Evolutionary conservation across 2,329 filamentous ascomycete genomes (phyloP).

Genomic region (Didymellaceae sp.): DNA sequence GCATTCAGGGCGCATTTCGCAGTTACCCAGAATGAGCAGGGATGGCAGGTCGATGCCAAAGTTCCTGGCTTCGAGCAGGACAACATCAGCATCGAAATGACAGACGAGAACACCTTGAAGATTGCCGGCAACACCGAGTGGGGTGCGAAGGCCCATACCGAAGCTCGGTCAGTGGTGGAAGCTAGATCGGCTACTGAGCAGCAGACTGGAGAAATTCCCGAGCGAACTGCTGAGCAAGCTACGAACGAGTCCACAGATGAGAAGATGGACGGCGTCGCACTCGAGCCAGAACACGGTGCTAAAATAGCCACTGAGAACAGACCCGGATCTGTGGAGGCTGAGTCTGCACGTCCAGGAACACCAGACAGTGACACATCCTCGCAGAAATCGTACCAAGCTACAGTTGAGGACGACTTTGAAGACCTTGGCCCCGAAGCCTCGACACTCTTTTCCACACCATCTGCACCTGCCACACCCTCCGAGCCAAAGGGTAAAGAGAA

Average conservation of each 20-base stretch:
- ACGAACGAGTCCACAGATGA: conserved; percentile 11
- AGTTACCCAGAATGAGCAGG: conserved; percentile 37
- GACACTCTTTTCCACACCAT: conserved; percentile 33
- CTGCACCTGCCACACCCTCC: conserved; percentile 15
- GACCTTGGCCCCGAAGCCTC: conserved; percentile 43
- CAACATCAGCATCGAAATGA: conserved; percentile 45
- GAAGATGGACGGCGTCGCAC: conserved; percentile 28
- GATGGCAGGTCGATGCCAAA: conserved; percentile 43
- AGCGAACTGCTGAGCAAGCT: conserved; percentile 1
- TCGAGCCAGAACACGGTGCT: conserved; percentile 18
- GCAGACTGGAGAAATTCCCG: background rate
- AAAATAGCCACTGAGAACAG: conserved; percentile 9
- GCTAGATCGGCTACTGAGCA: conserved; percentile 1
- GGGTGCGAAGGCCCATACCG: conserved; percentile 19
- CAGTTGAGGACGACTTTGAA: conserved; percentile 47
- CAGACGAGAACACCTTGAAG: conserved; percentile 43
- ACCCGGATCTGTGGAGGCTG: conserved; percentile 14
- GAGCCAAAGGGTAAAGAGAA: conserved; percentile 40
- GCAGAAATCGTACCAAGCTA: conserved; percentile 45
- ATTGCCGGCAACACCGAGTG: conserved; percentile 41
- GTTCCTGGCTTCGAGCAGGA: conserved; percentile 43
- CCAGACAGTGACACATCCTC: conserved; percentile 39
- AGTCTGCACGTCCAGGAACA: conserved; percentile 21
- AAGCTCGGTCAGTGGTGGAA: conserved; percentile 14
- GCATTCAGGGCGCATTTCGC: conserved; percentile 40